Conservation (phyloP, 495 filamentous ascomycete genomes). For the Penicillium tannophilum region DNA sequence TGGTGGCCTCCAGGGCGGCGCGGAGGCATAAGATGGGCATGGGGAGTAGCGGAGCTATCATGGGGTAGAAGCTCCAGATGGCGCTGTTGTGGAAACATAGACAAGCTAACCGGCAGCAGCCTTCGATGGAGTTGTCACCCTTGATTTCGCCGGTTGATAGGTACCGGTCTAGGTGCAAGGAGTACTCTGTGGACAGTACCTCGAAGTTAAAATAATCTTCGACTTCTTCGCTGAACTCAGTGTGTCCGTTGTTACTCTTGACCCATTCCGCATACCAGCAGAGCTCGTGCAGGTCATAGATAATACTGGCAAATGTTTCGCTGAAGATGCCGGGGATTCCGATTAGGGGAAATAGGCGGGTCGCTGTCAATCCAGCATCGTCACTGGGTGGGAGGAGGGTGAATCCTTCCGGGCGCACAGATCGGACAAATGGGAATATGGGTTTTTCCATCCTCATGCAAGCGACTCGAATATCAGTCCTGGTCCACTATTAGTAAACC, state of each 20-base stretch:
- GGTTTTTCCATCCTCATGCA: conserved; percentile 49
- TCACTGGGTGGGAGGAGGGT: conserved; percentile 37
- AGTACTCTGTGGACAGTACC: conserved; percentile 47
- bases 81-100: conserved; percentile 50
- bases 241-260: conserved; percentile 33
- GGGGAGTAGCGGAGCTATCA: conserved; percentile 41
- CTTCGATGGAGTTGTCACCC: conserved; percentile 51
- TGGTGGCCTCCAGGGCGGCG: conserved; percentile 38
- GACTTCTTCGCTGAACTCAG: conserved; percentile 41
- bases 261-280: conserved; percentile 49
- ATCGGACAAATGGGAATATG: conserved; percentile 49
- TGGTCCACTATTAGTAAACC: conserved; percentile 16
- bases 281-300: conserved; percentile 45
- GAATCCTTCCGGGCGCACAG: conserved; percentile 38
- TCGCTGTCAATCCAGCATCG: conserved; percentile 39
- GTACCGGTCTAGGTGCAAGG: conserved; percentile 51
- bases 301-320: conserved; percentile 33
- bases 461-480: conserved; percentile 52
- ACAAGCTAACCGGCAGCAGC: conserved; percentile 45
- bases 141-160: conserved; percentile 63
- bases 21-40: conserved; percentile 44
- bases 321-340: conserved; percentile 46
- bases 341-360: conserved; percentile 38
- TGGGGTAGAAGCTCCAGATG: conserved; percentile 51
- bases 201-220: conserved; percentile 52